Conservation (phyloP, 2,329 filamentous ascomycete genomes). For the Penicillium freii region DNA sequence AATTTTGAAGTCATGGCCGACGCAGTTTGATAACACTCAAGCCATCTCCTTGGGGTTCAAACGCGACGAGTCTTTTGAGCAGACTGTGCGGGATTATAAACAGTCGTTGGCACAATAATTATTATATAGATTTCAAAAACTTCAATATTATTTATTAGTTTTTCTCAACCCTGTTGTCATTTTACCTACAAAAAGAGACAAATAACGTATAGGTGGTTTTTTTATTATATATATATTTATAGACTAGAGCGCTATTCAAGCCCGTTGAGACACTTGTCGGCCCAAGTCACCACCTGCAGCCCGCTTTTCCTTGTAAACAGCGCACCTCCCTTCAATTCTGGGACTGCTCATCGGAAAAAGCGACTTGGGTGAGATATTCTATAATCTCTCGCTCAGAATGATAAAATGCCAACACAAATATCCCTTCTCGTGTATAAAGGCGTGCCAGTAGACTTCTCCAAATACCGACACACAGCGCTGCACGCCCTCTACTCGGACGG, state of each 20-base stretch:
- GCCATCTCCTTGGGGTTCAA: slow-evolving; percentile 53
- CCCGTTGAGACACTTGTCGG: background rate
- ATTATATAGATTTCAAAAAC: background rate
- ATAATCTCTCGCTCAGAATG: background rate
- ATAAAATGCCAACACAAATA: slow-evolving; percentile 23
- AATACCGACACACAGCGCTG: slow-evolving; percentile 34
- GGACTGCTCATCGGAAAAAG: background rate
- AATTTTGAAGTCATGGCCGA: slow-evolving; percentile 58
- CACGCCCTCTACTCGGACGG: slow-evolving; percentile 23
- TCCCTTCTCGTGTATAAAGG: slow-evolving; percentile 30
- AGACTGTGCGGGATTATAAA: slow-evolving; percentile 58
- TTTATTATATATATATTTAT: background rate
- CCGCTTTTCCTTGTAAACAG: background rate
- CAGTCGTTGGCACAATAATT: slow-evolving; percentile 28
- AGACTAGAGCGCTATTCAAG: background rate
- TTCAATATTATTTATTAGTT: background rate
- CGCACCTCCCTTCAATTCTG: background rate
- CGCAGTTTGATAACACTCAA: slow-evolving; percentile 54
- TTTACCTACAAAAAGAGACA: background rate
- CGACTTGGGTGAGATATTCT: background rate
- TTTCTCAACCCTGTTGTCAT: background rate
- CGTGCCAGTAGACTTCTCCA: slow-evolving; percentile 29
- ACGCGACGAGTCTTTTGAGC: slow-evolving; percentile 53
- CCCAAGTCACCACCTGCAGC: background rate
- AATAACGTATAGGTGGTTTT: background rate